Evolutionary conservation across 129 eudicot genomes (phyloP), one percentile per base, ranked within the genome.

Genomic region (Artemisia annua): DNA sequence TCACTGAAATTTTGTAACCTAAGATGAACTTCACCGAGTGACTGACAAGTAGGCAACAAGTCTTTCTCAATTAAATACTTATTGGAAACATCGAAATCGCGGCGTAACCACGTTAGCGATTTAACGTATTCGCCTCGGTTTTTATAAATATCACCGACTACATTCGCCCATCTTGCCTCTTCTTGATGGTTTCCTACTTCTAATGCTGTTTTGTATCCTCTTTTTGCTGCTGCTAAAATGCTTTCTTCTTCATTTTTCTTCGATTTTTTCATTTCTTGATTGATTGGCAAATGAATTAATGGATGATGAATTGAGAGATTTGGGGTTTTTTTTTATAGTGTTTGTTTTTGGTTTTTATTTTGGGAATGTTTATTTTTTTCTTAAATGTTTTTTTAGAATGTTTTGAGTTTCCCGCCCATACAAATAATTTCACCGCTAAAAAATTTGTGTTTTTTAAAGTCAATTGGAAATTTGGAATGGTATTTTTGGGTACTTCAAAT

Each of bases 81-180:
- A 4, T 11, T 6, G 1, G 99, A 95, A 10, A 95, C 76, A 2
- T 95, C 91, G 78, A 86, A 95, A 77, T 95, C 99, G 54, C 76
- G 81, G n/a, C 97, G 87, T 19, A 88, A 80, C 99, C 99, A 95
- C 50, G 70, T 63, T n/a, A 95, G 72, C 2, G 99, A 93, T 81
- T 90, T 82, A 10, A 86, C 96, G 35, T 95, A 95, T 61, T 95
- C 96, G 12, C 97, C 99, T 67, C 85, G 87, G 71, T 88, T 79
- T 84, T 90, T 95, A 10, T 80, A 77, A 0, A 95, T 81, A 70
- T 95, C 84, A n/a, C 97, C 99, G 79, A 95, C 86, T 43, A 88
- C 83, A 62, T 95, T 95, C 11, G 99, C 96, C 97, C 97, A 95
- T 76, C 97, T 61, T 44, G 99, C 99, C 35, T 95, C 86, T 80